Conservation (phyloP, 768 basidiomycete genomes). For the Boletus vermiculosoides region DNA sequence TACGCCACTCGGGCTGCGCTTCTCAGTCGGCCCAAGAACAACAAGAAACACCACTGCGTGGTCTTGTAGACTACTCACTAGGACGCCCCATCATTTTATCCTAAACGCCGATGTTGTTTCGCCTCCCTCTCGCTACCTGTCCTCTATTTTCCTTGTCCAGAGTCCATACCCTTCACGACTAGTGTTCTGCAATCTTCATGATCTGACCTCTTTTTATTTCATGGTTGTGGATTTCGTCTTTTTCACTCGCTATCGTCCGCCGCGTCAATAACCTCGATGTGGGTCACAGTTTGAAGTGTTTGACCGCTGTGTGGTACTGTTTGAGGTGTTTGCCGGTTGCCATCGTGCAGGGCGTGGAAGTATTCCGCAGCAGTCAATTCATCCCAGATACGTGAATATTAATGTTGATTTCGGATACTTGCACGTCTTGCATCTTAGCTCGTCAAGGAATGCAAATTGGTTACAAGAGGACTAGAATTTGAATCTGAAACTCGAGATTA, state of each 20-base stretch:
- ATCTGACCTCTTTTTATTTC: slow-evolving; percentile 32
- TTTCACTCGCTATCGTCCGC: background rate
- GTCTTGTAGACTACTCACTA: slow-evolving; percentile 41
- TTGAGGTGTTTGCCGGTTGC: slow-evolving; percentile 18
- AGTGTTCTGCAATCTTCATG: slow-evolving; percentile 39
- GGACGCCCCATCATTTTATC: slow-evolving; percentile 18
- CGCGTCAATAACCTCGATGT: background rate
- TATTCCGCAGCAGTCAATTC: slow-evolving; percentile 13
- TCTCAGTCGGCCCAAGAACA: slow-evolving; percentile 50
- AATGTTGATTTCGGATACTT: too few species aligned
- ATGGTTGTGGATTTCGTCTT: slow-evolving; percentile 14
- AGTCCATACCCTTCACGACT: slow-evolving; percentile 39
- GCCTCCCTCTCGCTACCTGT: slow-evolving; percentile 16
- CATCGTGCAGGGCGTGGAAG: slow-evolving; percentile 8
- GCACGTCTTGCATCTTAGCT: background rate
- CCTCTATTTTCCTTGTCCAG: slow-evolving; percentile 20
- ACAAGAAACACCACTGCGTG: slow-evolving; percentile 44
- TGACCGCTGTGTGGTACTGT: slow-evolving; percentile 2
- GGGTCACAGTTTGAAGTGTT: background rate
- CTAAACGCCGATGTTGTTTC: slow-evolving; percentile 23
- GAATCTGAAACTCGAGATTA: too few species aligned
- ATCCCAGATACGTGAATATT: background rate
- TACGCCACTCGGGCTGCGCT: slow-evolving; percentile 93
- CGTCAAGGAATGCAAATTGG: background rate
- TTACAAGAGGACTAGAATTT: background rate